Percentiles rank a stretch among this genome's conserved stretches.
Evolutionary conservation across 352 stramenopile genomes (phyloP).

Genomic region (Phytophthora aleatoria): DNA sequence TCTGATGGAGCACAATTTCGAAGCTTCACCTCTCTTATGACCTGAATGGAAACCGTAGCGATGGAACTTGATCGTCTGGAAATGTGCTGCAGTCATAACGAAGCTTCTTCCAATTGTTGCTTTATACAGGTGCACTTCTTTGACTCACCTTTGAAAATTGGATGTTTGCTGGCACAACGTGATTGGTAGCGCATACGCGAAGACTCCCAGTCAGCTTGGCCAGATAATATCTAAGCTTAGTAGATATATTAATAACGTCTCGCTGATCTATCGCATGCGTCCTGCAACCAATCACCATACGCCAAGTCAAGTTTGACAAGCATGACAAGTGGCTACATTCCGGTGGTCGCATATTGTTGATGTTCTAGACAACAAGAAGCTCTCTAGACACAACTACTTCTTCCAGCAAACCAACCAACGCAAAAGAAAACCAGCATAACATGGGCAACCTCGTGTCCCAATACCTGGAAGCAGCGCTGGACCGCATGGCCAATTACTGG

Average conservation of each 20-base stretch:
- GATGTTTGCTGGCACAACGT: neutral
- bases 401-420: constrained; percentile 1
- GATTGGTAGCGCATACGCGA: too few species aligned
- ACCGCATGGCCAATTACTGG: constrained; percentile 40
- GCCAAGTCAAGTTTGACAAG: constrained; percentile 30
- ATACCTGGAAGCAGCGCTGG: constrained; percentile 38
- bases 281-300: constrained; percentile 23
- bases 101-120: neutral
- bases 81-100: neutral
- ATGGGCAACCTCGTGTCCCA: constrained; percentile 44
- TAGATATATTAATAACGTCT: neutral
- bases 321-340: constrained; percentile 27
- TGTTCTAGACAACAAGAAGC: neutral
- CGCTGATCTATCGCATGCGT: neutral
- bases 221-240: neutral
- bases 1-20: constrained; percentile 46
- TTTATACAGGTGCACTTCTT: too few species aligned
- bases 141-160: neutral
- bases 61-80: neutral
- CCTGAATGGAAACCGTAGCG: neutral
- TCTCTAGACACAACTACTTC: constrained; percentile 14
- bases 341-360: neutral
- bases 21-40: neutral
- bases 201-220: neutral
- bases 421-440: neutral